phyloP scores from a whole-genome alignment of 768 basidiomycete genomes.

The Mycena vitilis region DNA sequence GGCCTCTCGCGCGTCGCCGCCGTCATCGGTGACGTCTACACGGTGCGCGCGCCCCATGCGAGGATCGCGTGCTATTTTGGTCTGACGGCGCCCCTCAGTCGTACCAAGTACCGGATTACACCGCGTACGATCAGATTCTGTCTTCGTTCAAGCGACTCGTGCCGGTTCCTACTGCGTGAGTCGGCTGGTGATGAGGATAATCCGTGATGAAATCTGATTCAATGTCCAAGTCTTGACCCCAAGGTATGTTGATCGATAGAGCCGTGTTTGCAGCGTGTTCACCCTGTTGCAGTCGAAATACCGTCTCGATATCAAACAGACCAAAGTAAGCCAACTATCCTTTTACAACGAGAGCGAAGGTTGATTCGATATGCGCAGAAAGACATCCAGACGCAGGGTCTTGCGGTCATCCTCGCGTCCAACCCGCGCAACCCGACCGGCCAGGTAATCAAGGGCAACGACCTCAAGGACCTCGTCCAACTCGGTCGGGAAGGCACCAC shows the following conservation, averaged over 20 bases:
- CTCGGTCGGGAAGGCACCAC: slow-evolving; percentile 85
- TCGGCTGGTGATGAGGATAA: slow-evolving; percentile 27
- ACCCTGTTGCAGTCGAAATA: slow-evolving; percentile 67
- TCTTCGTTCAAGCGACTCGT: slow-evolving; percentile 90
- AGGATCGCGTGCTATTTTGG: not conserved
- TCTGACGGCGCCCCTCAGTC: slow-evolving; percentile 58
- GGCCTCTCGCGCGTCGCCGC: slow-evolving; percentile 93
- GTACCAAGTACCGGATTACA: slow-evolving; percentile 94
- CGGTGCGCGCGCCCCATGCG: slow-evolving; percentile 55
- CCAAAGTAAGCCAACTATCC: slow-evolving; percentile 60
- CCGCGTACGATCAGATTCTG: slow-evolving; percentile 86
- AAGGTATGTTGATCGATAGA: slow-evolving; percentile 40
- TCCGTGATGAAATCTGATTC: not conserved
- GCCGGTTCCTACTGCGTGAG: slow-evolving; percentile 90
- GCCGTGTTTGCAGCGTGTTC: slow-evolving; percentile 1
- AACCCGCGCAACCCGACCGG: slow-evolving; percentile 98
- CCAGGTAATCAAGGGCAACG: slow-evolving; percentile 83
- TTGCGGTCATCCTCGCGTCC: slow-evolving; percentile 87
- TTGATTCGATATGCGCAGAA: slow-evolving; percentile 55
- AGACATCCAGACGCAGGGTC: slow-evolving; percentile 86
- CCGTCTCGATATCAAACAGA: slow-evolving; percentile 81
- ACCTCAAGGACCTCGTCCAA: slow-evolving; percentile 82
- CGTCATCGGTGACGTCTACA: slow-evolving; percentile 91
- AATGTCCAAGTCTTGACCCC: slow-evolving; percentile 43
- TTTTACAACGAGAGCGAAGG: not conserved